Conservation (phyloP, 2,329 filamentous ascomycete species). For the Cadophora sp. region DNA sequence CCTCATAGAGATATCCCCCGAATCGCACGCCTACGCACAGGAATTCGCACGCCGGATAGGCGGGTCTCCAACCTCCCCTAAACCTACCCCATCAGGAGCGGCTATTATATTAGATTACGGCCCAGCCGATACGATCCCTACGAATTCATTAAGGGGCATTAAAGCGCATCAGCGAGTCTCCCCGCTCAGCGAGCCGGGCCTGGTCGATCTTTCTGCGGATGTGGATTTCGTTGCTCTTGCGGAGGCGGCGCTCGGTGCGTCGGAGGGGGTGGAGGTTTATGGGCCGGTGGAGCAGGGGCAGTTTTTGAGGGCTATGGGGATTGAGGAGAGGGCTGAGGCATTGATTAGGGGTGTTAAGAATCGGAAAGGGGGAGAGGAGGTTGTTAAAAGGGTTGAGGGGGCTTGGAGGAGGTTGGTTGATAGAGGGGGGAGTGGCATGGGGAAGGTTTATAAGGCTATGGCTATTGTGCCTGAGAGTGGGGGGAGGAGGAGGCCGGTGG, state of each 20-base stretch:
- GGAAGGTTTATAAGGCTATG: conserved; percentile 91
- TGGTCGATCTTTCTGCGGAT: conserved; percentile 88
- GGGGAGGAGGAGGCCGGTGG: conserved; percentile 78
- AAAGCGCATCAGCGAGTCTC: conserved; percentile 76
- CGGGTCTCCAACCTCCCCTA: conserved; percentile 62
- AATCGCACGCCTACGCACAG: conserved; percentile 78
- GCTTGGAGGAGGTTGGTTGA: conserved; percentile 88
- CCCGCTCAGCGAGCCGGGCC: conserved; percentile 79
- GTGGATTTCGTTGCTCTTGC: conserved; percentile 92
- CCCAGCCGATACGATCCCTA: conserved; percentile 76
- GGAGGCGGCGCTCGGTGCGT: conserved; percentile 78
- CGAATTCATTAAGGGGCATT: conserved; percentile 92
- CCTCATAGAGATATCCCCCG: conserved; percentile 88
- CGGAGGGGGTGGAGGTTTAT: conserved; percentile 85
- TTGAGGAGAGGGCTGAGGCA: conserved; percentile 76
- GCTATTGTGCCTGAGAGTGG: conserved; percentile 85
- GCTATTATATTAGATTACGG: conserved; percentile 98
- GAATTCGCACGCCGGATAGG: conserved; percentile 89
- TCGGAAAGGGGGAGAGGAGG: conserved; percentile 54
- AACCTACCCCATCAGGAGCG: conserved; percentile 74
- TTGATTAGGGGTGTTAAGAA: conserved; percentile 57
- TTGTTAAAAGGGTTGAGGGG: conserved; percentile 68
- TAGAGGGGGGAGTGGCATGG: conserved; percentile 84
- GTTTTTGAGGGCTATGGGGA: conserved; percentile 84
- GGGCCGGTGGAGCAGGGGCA: conserved; percentile 86